Conservation (phyloP, 2,329 filamentous ascomycete species). For the Diaporthe eres region DNA sequence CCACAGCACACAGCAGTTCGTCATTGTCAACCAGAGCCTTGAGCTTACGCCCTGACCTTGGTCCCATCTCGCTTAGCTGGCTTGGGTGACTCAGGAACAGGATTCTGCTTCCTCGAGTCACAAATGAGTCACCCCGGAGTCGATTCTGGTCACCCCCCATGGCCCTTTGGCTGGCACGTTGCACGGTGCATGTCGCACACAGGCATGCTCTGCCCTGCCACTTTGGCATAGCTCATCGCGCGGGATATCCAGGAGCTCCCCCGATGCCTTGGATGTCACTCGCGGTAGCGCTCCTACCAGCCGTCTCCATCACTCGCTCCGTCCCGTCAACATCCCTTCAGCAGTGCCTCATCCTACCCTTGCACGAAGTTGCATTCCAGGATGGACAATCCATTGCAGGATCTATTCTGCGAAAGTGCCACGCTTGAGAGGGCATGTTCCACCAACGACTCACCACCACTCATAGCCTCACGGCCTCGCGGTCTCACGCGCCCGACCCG, state of each 20-base stretch:
- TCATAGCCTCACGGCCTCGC: neutral
- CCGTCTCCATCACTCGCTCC: constrained; percentile 1
- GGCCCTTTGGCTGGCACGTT: constrained; percentile 6
- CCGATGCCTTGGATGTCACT: constrained; percentile 7
- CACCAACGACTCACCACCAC: neutral
- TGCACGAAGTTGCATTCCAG: neutral
- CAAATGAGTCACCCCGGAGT: constrained; percentile 39
- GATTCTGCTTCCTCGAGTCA: constrained; percentile 15
- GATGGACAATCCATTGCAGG: neutral
- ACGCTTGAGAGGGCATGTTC: neutral
- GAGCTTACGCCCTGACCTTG: constrained; percentile 21
- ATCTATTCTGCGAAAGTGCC: neutral
- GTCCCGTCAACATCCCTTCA: neutral
- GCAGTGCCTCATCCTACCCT: neutral
- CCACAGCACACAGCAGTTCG: constrained; percentile 5
- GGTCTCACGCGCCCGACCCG: neutral
- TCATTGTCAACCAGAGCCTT: constrained; percentile 17
- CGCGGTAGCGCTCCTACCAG: constrained; percentile 14
- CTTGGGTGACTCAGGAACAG: constrained; percentile 39
- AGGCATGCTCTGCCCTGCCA: neutral
- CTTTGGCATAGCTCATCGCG: neutral
- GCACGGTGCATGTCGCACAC: neutral
- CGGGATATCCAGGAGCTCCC: neutral
- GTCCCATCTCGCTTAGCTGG: constrained; percentile 19
- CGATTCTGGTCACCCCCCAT: neutral